phyloP scores from a whole-genome alignment of 495 filamentous ascomycete genomes.

The Pseudevernia furfuracea region DNA sequence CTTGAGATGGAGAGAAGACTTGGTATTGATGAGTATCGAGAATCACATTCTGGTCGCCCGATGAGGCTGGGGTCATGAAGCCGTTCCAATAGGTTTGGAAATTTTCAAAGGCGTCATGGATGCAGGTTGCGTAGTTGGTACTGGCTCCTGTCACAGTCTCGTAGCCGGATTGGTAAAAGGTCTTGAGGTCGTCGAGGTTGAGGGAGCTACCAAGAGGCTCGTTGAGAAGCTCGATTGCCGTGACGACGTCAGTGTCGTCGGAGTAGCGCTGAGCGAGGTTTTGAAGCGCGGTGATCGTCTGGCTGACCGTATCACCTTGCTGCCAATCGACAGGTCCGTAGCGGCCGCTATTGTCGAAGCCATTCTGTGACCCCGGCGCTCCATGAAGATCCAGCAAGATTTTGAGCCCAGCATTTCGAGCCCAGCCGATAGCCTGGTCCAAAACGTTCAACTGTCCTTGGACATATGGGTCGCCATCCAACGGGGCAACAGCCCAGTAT shows the following conservation, averaged over 20 bases:
- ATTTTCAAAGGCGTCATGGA: slow-evolving; percentile 63
- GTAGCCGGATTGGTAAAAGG: slow-evolving; percentile 60
- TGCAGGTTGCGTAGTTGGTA: slow-evolving; percentile 48
- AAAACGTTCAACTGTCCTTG: slow-evolving; percentile 62
- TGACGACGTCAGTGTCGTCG: slow-evolving; percentile 54
- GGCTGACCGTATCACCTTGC: slow-evolving; percentile 45
- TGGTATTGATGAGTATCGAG: slow-evolving; percentile 64
- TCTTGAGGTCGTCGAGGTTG: slow-evolving; percentile 43
- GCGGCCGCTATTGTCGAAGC: slow-evolving; percentile 68
- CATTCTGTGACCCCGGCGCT: slow-evolving; percentile 73
- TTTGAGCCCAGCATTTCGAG: slow-evolving; percentile 42
- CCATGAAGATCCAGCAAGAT: slow-evolving; percentile 27
- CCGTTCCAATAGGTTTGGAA: slow-evolving; percentile 61
- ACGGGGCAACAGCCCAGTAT: slow-evolving; percentile 61
- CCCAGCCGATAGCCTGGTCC: slow-evolving; percentile 62
- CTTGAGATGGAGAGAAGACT: slow-evolving; percentile 54
- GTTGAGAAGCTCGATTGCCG: slow-evolving; percentile 65
- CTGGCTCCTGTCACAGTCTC: slow-evolving; percentile 45
- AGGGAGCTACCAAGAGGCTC: slow-evolving; percentile 52
- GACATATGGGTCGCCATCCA: slow-evolving; percentile 61
- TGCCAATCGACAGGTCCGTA: slow-evolving; percentile 61
- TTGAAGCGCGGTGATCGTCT: slow-evolving; percentile 53
- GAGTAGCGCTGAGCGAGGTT: slow-evolving; percentile 54
- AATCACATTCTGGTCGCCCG: slow-evolving; percentile 52
- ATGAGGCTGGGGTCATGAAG: slow-evolving; percentile 43